Conservation (phyloP, 108 stramenopile genomes). For the Fistulifera pelliculosa region DNA sequence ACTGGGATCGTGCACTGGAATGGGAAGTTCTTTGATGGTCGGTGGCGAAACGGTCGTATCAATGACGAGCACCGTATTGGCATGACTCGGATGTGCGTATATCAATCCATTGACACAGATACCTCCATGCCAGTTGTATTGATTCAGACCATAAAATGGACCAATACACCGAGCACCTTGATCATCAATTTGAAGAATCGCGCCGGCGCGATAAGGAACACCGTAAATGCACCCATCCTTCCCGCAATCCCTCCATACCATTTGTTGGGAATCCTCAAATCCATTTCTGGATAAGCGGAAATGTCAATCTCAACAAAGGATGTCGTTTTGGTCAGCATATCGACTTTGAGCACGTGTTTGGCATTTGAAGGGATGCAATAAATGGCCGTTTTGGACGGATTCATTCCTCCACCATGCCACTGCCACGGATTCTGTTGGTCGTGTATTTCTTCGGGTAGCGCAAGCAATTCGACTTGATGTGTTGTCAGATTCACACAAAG, state of each 20-base stretch:
- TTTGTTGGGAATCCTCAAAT: conserved; percentile 48
- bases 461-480: conserved; percentile 27
- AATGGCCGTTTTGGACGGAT: conserved; percentile 62
- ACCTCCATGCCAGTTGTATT: conserved; percentile 84
- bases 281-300: conserved; percentile 33
- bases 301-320: conserved; percentile 43
- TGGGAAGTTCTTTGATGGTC: conserved; percentile 29
- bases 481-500: conserved; percentile 59
- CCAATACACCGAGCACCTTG: conserved; percentile 56
- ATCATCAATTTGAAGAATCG: conserved; percentile 55
- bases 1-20: conserved; percentile 7
- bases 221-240: conserved; percentile 73
- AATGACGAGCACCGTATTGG: conserved; percentile 50
- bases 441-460: conserved; percentile 33
- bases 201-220: conserved; percentile 54
- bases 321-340: conserved; percentile 48
- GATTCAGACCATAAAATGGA: conserved; percentile 45
- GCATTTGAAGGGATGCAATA: conserved; percentile 82
- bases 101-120: conserved; percentile 33
- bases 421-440: conserved; percentile 48
- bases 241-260: conserved; percentile 80
- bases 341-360: conserved; percentile 60
- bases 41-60: conserved; percentile 32
- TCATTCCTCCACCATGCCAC: conserved; percentile 83
- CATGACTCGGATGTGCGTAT: conserved; percentile 72